These are phyloP conservation scores for Serendipita sp. DNA, from an alignment of 768 basidiomycete genomes.

Conservation along the genomic window DNA sequence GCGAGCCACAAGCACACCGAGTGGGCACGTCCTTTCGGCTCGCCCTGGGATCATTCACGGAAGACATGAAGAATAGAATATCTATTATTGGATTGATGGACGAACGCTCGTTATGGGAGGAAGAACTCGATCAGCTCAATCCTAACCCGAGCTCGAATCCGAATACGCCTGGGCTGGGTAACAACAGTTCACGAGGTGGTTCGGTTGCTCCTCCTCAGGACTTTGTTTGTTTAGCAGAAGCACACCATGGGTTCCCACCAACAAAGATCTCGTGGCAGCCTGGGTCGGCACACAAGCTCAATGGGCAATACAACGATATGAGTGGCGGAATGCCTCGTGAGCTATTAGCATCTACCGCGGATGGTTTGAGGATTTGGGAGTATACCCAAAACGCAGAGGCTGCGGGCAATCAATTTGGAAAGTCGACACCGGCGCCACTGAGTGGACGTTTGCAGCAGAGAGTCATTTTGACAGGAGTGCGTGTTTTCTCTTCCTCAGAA, in stretches of 20 bases:
- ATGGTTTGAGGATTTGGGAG: constrained; percentile 86
- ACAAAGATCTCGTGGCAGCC: constrained; percentile 94
- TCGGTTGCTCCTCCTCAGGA: constrained; percentile 34
- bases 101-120: constrained; percentile 75
- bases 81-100: constrained; percentile 68
- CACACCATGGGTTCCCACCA: constrained; percentile 81
- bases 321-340: constrained; percentile 62
- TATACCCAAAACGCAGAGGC: constrained; percentile 41
- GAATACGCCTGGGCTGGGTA: background rate
- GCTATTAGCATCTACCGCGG: constrained; percentile 84
- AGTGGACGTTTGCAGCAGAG: constrained; percentile 7
- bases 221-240: constrained; percentile 73
- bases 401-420: background rate
- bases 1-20: constrained; percentile 61
- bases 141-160: background rate
- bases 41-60: constrained; percentile 70
- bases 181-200: constrained; percentile 21
- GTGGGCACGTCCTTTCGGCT: constrained; percentile 69
- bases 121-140: constrained; percentile 31
- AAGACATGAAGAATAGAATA: constrained; percentile 71
- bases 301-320: constrained; percentile 9
- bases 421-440: background rate
- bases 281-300: constrained; percentile 39
- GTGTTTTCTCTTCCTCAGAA: constrained; percentile 18
- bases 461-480: constrained; percentile 38